A percentile compares a stretch with the other conserved stretches of the same genome.
phyloP scores from a whole-genome alignment of 768 basidiomycete genomes.

The Xerocomellus intermedius region DNA sequence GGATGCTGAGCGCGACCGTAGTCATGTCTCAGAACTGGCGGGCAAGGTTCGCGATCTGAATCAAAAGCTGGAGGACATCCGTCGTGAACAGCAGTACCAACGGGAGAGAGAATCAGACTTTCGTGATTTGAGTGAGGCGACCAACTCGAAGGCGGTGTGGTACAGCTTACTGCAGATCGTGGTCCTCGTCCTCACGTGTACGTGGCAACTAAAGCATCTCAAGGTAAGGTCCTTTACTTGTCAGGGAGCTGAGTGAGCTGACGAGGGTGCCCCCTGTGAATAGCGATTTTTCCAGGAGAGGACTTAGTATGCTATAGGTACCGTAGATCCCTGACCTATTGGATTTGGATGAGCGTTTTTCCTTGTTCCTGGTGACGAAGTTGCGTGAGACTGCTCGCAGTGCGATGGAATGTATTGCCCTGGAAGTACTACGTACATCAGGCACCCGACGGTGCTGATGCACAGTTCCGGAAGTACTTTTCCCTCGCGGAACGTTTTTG shows the following conservation, averaged over 20 bases:
- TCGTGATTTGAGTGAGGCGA: conserved; percentile 82
- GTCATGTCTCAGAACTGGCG: conserved; percentile 79
- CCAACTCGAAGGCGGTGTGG: conserved; percentile 93
- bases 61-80: conserved; percentile 87
- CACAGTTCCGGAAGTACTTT: neutral
- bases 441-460: too few species aligned
- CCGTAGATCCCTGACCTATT: conserved; percentile 11
- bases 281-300: conserved; percentile 88
- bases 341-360: neutral
- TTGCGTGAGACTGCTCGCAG: neutral
- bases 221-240: conserved; percentile 51
- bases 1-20: conserved; percentile 84
- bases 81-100: conserved; percentile 96
- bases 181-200: conserved; percentile 79
- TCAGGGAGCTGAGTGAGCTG: neutral
- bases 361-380: neutral
- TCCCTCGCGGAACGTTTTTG: neutral
- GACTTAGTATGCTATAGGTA: conserved; percentile 37
- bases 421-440: neutral
- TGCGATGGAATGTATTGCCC: too few species aligned
- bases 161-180: conserved; percentile 87
- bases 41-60: conserved; percentile 89
- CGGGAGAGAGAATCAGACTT: conserved; percentile 92
- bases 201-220: conserved; percentile 92
- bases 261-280: neutral